Conservation (phyloP, 257 asterid genomes). For the Lithospermum erythrorhizon region DNA sequence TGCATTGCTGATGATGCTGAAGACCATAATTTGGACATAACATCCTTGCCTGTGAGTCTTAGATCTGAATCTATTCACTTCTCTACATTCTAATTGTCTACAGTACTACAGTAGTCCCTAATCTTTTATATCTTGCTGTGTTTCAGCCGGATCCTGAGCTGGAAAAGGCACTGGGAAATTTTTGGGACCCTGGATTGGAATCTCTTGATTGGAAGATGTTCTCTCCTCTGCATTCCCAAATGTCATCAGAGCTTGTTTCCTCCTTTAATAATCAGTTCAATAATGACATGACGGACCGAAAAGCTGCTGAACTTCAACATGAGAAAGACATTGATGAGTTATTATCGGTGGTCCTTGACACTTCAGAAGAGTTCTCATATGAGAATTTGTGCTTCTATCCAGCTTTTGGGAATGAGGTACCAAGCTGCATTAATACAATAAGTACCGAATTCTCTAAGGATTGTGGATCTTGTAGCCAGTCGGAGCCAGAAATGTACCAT, state of each 20-base stretch:
- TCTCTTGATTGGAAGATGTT: not conserved
- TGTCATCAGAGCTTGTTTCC: not conserved
- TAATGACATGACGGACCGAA: not conserved
- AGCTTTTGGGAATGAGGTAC: slow-evolving; percentile 12
- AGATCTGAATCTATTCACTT: not conserved
- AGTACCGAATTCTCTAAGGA: not conserved
- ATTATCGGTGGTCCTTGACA: not conserved
- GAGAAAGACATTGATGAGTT: slow-evolving; percentile 1
- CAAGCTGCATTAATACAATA: slow-evolving; percentile 1
- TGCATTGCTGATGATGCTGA: slow-evolving; percentile 18
- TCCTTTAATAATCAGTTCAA: not conserved
- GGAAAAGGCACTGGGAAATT: slow-evolving; percentile 31
- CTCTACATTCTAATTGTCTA: slow-evolving; percentile 4
- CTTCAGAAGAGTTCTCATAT: not conserved
- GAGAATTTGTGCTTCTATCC: slow-evolving; percentile 6
- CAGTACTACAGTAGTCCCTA: not conserved
- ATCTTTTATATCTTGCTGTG: slow-evolving; percentile 3
- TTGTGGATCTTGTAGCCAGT: slow-evolving; percentile 30
- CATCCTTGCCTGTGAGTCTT: slow-evolving; percentile 47
- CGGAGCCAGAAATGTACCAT: slow-evolving; percentile 50
- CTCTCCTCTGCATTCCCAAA: not conserved
- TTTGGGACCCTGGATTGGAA: slow-evolving; percentile 23
- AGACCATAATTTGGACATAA: slow-evolving; percentile 20
- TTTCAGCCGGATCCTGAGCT: slow-evolving; percentile 62
- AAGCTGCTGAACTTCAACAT: slow-evolving; percentile 23